Conservation (phyloP, 2,329 filamentous ascomycete genomes). For the Botrytis porri region DNA sequence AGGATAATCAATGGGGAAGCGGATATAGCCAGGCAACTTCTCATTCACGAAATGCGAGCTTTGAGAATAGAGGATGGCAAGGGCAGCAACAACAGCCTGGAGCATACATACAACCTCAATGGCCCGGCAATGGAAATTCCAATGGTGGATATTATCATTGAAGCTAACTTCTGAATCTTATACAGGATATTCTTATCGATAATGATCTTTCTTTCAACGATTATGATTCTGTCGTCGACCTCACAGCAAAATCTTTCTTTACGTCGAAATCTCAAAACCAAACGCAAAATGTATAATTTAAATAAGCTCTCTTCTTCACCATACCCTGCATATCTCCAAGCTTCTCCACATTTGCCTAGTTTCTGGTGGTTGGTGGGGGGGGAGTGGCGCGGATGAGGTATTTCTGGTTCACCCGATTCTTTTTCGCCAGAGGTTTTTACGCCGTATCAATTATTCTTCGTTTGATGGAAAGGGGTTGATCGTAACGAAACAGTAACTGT, state of each 20-base stretch:
- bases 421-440: not conserved
- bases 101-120: constrained; percentile 7
- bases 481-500: constrained; percentile 19
- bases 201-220: constrained; percentile 13
- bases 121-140: constrained; percentile 11
- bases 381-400: not conserved
- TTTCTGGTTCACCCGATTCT: not conserved
- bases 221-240: not conserved
- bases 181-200: constrained; percentile 22
- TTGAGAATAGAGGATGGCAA: constrained; percentile 18
- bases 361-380: not conserved
- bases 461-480: not conserved
- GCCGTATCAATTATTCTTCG: not conserved
- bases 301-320: not conserved
- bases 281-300: constrained; percentile 16
- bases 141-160: constrained; percentile 22
- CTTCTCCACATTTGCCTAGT: not conserved
- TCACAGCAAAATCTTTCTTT: not conserved
- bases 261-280: not conserved
- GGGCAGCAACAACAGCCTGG: constrained; percentile 16
- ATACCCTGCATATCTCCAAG: not conserved
- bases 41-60: constrained; percentile 14
- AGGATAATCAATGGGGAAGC: constrained; percentile 14
- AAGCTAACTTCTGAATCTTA: constrained; percentile 19
- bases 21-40: constrained; percentile 12